Evolutionary conservation across 1,284 basidiomycete genomes (phyloP).

Genomic region (Ceratobasidium sp.): DNA sequence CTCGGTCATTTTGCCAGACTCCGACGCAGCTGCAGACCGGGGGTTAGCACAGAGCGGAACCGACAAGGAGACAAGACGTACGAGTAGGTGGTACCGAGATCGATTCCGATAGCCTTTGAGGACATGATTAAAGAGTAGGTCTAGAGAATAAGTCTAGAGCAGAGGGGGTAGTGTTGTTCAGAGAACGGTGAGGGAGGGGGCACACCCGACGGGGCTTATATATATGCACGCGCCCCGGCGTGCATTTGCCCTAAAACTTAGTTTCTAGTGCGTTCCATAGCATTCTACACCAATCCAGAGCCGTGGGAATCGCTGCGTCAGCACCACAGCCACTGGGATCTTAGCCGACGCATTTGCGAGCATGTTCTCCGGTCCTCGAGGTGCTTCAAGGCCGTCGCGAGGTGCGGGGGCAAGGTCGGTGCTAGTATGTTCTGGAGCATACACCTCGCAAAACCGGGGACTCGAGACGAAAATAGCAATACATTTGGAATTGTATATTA

Average conservation of each 20-base stretch:
- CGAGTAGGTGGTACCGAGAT: constrained; percentile 43
- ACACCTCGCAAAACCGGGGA: not conserved
- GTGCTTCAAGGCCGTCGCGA: constrained; percentile 8
- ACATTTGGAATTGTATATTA: not conserved
- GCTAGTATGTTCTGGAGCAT: not conserved
- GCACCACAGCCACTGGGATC: constrained; percentile 9
- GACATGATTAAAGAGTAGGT: constrained; percentile 35
- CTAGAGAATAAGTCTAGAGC: too few species aligned
- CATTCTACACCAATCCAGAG: constrained; percentile 37
- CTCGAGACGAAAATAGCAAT: not conserved
- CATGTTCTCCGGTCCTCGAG: constrained; percentile 22
- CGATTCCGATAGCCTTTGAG: constrained; percentile 44
- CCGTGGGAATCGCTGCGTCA: not conserved
- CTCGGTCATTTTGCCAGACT: constrained; percentile 59
- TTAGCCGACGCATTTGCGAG: constrained; percentile 1
- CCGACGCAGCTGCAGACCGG: constrained; percentile 48
- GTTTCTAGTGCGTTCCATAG: constrained; percentile 41
- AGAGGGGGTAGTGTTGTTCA: not conserved
- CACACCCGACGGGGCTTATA: constrained; percentile 4
- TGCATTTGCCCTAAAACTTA: constrained; percentile 31
- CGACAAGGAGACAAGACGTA: constrained; percentile 44
- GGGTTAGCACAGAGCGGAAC: not conserved
- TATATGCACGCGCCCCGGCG: constrained; percentile 16
- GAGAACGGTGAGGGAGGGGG: constrained; percentile 14
- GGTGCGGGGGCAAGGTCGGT: not conserved